Base-by-base conservation (phyloP, 75 land plant genomes). In the Adiantum capillusveneris region DNA sequence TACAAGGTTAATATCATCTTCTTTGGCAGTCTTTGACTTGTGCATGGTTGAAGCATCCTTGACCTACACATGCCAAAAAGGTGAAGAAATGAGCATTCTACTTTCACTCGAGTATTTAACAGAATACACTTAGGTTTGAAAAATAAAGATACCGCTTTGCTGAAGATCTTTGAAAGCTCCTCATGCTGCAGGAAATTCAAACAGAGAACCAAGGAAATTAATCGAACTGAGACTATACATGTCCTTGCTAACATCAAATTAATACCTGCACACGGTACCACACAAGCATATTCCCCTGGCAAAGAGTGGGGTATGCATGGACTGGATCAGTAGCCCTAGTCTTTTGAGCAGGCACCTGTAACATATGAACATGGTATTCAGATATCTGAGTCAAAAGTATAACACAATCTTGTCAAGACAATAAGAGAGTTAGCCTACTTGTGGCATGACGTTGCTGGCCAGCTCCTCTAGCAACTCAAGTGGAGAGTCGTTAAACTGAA, bases 241-340 rank as follows among this genome's bases (percentile, higher is more conserved):
- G n/a, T n/a, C n/a, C n/a, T n/a, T n/a, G n/a, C n/a, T n/a, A n/a
- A n/a, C 37, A 34, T 34, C 37, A 34, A n/a, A n/a, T 34, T 5
- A 34, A 57, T 48, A 88, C 97, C 84, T 80, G 77, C 37, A 78
- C 86, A 19, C 81, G 69, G 65, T 88, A 92, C 95, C 97, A 92
- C 2, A 74, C 59, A 41, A 65, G 7, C 24, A 88, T 74, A 25
- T 83, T 85, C 18, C 73, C 56, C 18, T 78, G 74, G 37, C 75
- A 75, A 14, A 92, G 79, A 13, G 84, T 70, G 26, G 86, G 87
- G 62, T 89, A 85, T 17, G 65, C 75, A 25, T 65, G 75, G 61
- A 53, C 41, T 21, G 61, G 62, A 57, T 72, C 83, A 53, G 18
- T 34, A 11, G 13, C 29, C 20, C 30, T 53, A 48, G 62, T 56